Percentiles rank a stretch among this genome's conserved stretches.
phyloP scores from a whole-genome alignment of 176 grass and related monocot genomes.

The Oryza officinalis region DNA sequence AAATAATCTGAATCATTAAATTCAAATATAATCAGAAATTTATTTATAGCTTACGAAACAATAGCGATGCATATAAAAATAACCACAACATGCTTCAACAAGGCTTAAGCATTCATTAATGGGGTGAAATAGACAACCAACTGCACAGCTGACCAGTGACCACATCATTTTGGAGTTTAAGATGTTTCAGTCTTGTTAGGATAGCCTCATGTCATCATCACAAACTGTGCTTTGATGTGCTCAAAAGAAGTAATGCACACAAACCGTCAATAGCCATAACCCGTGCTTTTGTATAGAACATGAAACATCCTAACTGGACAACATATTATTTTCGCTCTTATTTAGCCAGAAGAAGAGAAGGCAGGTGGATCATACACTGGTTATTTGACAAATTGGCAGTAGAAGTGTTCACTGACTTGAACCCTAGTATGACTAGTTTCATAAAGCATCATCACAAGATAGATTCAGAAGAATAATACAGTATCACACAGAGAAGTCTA shows the following conservation, averaged over 20 bases:
- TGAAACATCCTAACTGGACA: not conserved
- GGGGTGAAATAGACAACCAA: not conserved
- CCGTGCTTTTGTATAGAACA: not conserved
- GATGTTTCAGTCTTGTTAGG: not conserved
- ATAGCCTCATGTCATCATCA: not conserved
- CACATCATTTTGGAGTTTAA: not conserved
- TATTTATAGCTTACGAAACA: not conserved
- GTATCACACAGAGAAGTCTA: not conserved
- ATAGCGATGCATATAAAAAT: not conserved
- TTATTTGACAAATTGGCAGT: not conserved
- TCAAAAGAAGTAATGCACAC: not conserved
- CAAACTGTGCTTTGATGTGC: not conserved
- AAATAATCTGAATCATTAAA: not conserved
- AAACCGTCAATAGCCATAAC: constrained; percentile 3
- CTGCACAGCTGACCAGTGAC: not conserved
- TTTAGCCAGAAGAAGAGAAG: not conserved
- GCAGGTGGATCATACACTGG: not conserved
- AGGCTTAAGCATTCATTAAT: not conserved
- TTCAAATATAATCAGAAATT: not conserved
- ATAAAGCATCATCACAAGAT: not conserved
- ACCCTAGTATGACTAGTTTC: not conserved
- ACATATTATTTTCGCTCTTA: not conserved
- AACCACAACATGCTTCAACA: not conserved
- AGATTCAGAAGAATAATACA: not conserved
- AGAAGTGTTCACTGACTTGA: not conserved